A percentile compares a stretch with the other conserved stretches of the same genome.
These are phyloP conservation scores for Suillus occidentalis DNA, from an alignment of 768 basidiomycete genomes.

Conservation along the genomic window DNA sequence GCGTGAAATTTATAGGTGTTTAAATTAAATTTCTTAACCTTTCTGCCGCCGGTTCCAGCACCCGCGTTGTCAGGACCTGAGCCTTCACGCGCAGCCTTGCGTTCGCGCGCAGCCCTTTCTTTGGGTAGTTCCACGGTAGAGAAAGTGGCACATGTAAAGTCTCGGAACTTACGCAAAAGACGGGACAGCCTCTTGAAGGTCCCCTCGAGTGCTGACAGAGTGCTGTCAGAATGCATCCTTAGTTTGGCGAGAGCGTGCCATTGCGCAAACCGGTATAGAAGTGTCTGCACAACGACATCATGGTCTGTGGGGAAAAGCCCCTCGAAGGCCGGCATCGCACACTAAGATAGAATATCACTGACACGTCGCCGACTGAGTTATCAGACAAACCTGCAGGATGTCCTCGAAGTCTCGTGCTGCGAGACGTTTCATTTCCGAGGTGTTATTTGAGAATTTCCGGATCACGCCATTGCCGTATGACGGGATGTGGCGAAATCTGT, in stretches of 20 bases:
- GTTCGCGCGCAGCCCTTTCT: not conserved
- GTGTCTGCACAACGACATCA: not conserved
- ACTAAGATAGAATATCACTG: not conserved
- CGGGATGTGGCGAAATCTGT: no score
- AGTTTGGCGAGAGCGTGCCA: not conserved
- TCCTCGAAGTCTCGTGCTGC: constrained; percentile 44
- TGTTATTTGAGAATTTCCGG: no score
- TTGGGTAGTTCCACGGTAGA: not conserved
- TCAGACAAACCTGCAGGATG: constrained; percentile 35
- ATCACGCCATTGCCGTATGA: no score
- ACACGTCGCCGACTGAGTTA: no score
- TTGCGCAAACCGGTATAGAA: not conserved
- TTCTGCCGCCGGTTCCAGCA: not conserved
- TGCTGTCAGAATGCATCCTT: not conserved
- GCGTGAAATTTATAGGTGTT: not conserved
- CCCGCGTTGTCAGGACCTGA: not conserved
- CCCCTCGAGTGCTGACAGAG: not conserved
- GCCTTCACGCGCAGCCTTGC: not conserved
- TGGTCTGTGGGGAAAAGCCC: not conserved
- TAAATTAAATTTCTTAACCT: not conserved
- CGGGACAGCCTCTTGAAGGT: not conserved
- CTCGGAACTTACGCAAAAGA: not conserved
- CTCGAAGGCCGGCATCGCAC: not conserved
- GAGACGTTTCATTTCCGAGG: no score
- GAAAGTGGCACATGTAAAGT: not conserved